phyloP scores from a whole-genome alignment of 2,329 filamentous ascomycete genomes.

The Rutstroemia sp. region DNA sequence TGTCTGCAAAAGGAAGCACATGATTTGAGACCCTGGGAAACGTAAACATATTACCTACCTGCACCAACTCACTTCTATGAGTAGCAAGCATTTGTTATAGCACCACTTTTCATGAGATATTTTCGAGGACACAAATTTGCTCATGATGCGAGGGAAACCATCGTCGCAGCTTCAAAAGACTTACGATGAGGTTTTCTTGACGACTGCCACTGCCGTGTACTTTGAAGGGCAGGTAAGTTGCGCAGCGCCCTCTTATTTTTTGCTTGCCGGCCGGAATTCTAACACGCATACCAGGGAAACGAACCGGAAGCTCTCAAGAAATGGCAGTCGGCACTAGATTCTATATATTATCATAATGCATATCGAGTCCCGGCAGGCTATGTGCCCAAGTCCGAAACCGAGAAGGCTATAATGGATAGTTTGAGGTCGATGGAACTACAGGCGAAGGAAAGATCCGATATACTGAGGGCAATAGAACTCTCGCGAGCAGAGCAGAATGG shows the following conservation, averaged over 20 bases:
- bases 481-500: constrained; percentile 59
- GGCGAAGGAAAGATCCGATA: constrained; percentile 86
- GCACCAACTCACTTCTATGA: no score
- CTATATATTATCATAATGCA: constrained; percentile 80
- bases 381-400: constrained; percentile 69
- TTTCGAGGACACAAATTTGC: constrained; percentile 6
- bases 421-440: constrained; percentile 78
- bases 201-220: constrained; percentile 91
- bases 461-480: constrained; percentile 72
- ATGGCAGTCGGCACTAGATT: constrained; percentile 82
- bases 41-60: neutral
- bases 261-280: no score
- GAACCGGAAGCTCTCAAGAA: constrained; percentile 84
- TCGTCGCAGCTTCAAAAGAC: constrained; percentile 85
- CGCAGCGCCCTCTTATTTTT: neutral
- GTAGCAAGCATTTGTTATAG: no score
- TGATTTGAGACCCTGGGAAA: neutral
- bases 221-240: constrained; percentile 77
- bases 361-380: constrained; percentile 65
- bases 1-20: neutral
- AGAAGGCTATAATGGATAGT: constrained; percentile 74
- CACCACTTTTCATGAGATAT: neutral
- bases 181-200: constrained; percentile 93
- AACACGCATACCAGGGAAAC: constrained; percentile 58
- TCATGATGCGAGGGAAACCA: constrained; percentile 46